phyloP scores from a whole-genome alignment of 1,139 yeast genomes.

The Blastobotrys aristatus region DNA sequence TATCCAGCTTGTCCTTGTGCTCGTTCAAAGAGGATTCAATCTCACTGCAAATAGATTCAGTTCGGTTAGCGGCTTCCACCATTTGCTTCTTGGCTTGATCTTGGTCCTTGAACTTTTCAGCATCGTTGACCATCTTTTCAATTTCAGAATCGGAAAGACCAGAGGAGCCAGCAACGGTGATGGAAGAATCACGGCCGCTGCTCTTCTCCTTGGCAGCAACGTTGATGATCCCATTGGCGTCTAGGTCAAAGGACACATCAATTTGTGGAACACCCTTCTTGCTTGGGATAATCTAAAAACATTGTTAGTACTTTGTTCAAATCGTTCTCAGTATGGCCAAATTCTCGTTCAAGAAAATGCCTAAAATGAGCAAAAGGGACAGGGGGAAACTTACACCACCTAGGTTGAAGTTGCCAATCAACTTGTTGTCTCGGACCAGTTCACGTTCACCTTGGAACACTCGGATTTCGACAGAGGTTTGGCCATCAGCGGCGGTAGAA shows the following conservation, averaged over 20 bases:
- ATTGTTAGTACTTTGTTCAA: no score
- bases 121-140: slow-evolving; percentile 97
- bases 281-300: slow-evolving; percentile 58
- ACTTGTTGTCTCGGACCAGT: slow-evolving; percentile 96
- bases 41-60: slow-evolving; percentile 94
- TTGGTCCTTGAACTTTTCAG: slow-evolving; percentile 95
- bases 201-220: slow-evolving; percentile 99
- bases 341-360: no score
- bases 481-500: slow-evolving; percentile 99
- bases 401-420: slow-evolving; percentile 95
- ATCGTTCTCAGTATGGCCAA: no score
- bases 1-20: slow-evolving; percentile 88
- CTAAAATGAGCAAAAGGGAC: no score
- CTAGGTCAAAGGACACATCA: slow-evolving; percentile 96
- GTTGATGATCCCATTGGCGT: slow-evolving; percentile 98
- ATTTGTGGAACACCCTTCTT: slow-evolving; percentile 99
- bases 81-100: slow-evolving; percentile 94
- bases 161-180: slow-evolving; percentile 97
- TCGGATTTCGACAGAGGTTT: slow-evolving; percentile 97
- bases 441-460: slow-evolving; percentile 99
- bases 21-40: slow-evolving; percentile 92
- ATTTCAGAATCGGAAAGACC: slow-evolving; percentile 96
- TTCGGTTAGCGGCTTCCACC: slow-evolving; percentile 93
- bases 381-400: slow-evolving; percentile 85
- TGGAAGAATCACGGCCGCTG: slow-evolving; percentile 95